Conservation (phyloP, 352 stramenopile species). For the Elongisporangium prolatum region DNA sequence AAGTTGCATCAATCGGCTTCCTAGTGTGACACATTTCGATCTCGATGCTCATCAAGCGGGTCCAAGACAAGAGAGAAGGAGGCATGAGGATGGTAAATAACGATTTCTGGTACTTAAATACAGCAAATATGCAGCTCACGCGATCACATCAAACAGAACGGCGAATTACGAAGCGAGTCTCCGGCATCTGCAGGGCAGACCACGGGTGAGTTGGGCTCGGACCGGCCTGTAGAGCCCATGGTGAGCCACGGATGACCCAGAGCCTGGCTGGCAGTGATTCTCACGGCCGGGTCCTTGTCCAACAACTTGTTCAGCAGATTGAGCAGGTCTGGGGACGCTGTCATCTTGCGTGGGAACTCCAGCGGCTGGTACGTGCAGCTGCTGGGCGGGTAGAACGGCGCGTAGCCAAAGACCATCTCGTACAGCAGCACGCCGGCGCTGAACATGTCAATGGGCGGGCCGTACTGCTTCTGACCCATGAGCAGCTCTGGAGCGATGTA, state of each 20-base stretch:
- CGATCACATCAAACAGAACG: no score
- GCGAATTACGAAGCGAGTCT: not conserved
- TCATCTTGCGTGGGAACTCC: constrained; percentile 43
- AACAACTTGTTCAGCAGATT: constrained; percentile 71
- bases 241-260: constrained; percentile 85
- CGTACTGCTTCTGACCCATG: constrained; percentile 42
- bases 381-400: constrained; percentile 66
- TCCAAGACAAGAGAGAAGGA: no score
- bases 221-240: constrained; percentile 20
- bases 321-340: constrained; percentile 39
- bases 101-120: no score
- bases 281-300: constrained; percentile 55
- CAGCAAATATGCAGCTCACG: no score
- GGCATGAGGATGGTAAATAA: no score
- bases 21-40: no score
- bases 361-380: constrained; percentile 52
- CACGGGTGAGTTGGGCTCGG: constrained; percentile 31
- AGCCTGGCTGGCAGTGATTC: constrained; percentile 75
- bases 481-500: constrained; percentile 71
- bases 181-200: not conserved
- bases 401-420: constrained; percentile 74
- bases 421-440: constrained; percentile 67
- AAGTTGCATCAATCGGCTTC: no score
- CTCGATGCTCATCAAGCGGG: no score
- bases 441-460: constrained; percentile 68